Conservation (phyloP, 164 flowering plant genomes). For the Tetrastigma voinierianum region DNA sequence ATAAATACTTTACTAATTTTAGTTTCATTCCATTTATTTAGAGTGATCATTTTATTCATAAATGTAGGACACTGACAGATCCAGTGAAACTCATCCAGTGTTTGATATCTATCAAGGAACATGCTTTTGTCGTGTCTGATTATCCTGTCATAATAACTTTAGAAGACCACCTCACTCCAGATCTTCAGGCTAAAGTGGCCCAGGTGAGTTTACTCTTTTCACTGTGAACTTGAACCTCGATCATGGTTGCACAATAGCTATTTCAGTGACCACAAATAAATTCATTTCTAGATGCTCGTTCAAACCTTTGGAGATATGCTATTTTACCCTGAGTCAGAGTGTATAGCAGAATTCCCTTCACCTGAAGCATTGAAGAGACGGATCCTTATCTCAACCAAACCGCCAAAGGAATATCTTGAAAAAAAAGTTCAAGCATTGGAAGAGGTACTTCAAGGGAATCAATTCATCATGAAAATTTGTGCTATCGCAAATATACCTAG, state of each 20-base stretch:
- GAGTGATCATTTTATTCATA: background rate
- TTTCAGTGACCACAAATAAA: constrained; percentile 5
- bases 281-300: constrained; percentile 35
- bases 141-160: constrained; percentile 47
- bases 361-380: constrained; percentile 34
- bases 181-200: constrained; percentile 50
- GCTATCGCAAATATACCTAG: background rate
- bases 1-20: no score
- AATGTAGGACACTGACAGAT: constrained; percentile 39
- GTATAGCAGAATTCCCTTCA: constrained; percentile 36
- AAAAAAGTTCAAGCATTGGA: constrained; percentile 11
- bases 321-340: constrained; percentile 26
- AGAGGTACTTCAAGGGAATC: constrained; percentile 25
- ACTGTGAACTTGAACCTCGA: background rate
- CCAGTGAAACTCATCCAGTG: constrained; percentile 44
- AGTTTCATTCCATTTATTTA: no score
- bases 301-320: constrained; percentile 38
- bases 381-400: constrained; percentile 44
- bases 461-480: background rate
- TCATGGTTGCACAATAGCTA: background rate
- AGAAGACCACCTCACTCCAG: constrained; percentile 44
- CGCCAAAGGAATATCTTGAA: constrained; percentile 44
- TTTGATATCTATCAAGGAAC: constrained; percentile 36
- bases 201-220: constrained; percentile 20
- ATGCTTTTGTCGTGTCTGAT: constrained; percentile 39